phyloP scores from a whole-genome alignment of 345 rosid species.

The Linum lewisii region DNA sequence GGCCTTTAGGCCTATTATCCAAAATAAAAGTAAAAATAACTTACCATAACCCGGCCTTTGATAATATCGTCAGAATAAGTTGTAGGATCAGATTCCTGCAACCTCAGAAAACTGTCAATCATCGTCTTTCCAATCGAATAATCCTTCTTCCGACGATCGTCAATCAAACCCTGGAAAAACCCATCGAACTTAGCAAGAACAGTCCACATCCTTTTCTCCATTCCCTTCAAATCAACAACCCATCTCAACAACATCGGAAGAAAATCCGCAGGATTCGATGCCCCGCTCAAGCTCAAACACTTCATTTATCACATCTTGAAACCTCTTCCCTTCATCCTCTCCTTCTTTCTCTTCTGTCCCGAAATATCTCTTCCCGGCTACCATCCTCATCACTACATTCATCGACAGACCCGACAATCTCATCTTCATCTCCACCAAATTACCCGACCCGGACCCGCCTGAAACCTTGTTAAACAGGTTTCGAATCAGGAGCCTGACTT shows the following conservation, averaged over 20 bases:
- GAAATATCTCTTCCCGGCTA: slow-evolving; percentile 2
- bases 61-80: slow-evolving; percentile 9
- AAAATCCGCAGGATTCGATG: neutral
- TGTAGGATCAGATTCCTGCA: slow-evolving; percentile 12
- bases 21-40: neutral
- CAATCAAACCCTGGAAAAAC: slow-evolving; percentile 7
- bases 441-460: neutral
- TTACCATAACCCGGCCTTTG: slow-evolving; percentile 11
- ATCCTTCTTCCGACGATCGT: slow-evolving; percentile 4
- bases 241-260: slow-evolving; percentile 1
- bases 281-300: neutral
- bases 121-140: neutral
- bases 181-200: slow-evolving; percentile 1
- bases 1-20: too few relatives aligned
- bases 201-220: slow-evolving; percentile 11
- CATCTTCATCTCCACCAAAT: slow-evolving; percentile 1
- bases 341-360: neutral
- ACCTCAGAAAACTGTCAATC: slow-evolving; percentile 8
- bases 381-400: neutral
- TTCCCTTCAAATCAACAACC: neutral
- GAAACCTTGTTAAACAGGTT: neutral
- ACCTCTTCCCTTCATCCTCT: neutral
- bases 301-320: neutral
- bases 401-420: slow-evolving; percentile 1
- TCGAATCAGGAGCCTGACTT: neutral